Base-by-base conservation (phyloP, 257 asterid species). In the Capsicum chinense region DNA sequence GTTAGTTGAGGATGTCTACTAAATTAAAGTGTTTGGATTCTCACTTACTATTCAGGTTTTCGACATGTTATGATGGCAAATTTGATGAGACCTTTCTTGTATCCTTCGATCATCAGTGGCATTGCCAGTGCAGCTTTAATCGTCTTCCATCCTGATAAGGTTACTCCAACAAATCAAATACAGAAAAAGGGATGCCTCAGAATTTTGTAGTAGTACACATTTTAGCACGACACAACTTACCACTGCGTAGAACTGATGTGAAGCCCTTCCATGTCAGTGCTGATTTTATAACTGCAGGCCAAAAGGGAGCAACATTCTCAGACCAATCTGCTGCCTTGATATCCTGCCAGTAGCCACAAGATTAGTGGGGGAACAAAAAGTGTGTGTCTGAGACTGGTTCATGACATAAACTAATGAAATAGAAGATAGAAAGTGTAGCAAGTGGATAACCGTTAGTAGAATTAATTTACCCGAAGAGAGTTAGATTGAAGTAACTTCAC, bases 101-200 rank as follows among this genome's bases (percentile, higher is more conserved):
- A 96, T 84, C 99, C 99, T 88, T 93, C 79, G 70, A 94, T 91
- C 99, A 95, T 96, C 92, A 91, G 79, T 42, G 97, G 98, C 98
- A 97, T 97, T 67, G 89, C 99, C 9, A 93, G 16, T 3, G 99
- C 99, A 66, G 98, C 98, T 87, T 90, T 94, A 85, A 95, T 93
- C 2, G 98, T 92, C 88, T 97, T 97, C 99, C 98, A 97, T 67
- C 99, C 99, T 97, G 87, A 58, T 13, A 35, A 37, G 59, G 82
- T 52, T 7, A 63, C 78, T 82, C 63, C 15, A 13, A 84, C 4
- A 4, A 60, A 48, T 47, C 44, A 3, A 69, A 14, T 76, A 52
- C 47, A 37, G 17, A 21, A 76, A 76, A n/a, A 52, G 13, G 63
- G 47, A 19, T 7, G 58, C 47, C 60, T 6, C 21, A 39, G 56